These are phyloP conservation scores for Plasmodium ovale DNA, from an alignment of 169 alveolate species.

Conservation along the genomic window DNA sequence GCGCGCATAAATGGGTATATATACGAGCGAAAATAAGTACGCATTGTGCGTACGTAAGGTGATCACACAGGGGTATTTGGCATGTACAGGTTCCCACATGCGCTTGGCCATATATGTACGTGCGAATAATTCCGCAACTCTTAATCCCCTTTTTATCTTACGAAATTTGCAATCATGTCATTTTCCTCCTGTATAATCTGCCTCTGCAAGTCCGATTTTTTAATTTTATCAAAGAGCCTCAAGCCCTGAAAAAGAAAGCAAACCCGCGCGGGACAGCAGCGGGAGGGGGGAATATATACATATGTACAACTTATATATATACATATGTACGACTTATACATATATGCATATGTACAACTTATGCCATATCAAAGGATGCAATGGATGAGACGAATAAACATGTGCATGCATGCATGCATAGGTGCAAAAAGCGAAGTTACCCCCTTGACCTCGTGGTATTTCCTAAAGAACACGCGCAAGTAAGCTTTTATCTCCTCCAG, in stretches of 20 bases:
- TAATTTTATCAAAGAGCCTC: slow-evolving; percentile 43
- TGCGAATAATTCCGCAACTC: neutral
- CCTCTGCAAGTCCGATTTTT: slow-evolving; percentile 47
- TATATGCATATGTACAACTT: neutral
- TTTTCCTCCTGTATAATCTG: slow-evolving; percentile 60
- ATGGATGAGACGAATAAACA: neutral
- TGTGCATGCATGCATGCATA: no score
- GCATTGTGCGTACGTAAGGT: neutral
- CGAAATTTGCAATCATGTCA: slow-evolving; percentile 45
- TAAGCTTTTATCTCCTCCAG: slow-evolving; percentile 55
- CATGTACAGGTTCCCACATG: neutral
- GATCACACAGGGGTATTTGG: neutral
- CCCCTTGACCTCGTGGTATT: slow-evolving; percentile 56
- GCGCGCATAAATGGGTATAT: neutral
- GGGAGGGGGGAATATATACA: no score
- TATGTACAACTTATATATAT: no score
- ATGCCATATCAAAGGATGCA: neutral
- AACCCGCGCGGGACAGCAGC: neutral
- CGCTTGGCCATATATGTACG: neutral
- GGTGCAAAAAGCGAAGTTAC: neutral
- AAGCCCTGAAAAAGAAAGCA: slow-evolving; percentile 24
- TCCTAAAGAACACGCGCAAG: slow-evolving; percentile 40
- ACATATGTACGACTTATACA: slow-evolving; percentile 12
- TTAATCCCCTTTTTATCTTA: slow-evolving; percentile 3
- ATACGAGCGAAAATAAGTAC: neutral